Conservation (phyloP, 306 rosid species). For the Prunus campanulata region DNA sequence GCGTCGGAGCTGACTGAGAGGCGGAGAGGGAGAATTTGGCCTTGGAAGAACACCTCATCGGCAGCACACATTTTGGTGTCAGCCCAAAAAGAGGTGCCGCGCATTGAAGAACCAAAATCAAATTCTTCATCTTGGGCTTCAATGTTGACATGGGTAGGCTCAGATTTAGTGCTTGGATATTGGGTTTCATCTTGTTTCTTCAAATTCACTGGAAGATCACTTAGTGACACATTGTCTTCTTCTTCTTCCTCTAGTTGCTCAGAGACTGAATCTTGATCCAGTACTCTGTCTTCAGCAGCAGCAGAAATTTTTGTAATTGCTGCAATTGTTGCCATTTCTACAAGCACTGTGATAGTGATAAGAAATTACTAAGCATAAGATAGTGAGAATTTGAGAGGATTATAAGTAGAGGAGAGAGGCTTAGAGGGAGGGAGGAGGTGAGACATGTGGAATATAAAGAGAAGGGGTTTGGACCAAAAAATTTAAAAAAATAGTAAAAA, state of each 20-base stretch:
- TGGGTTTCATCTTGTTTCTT: conserved; percentile 22
- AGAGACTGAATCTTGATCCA: conserved; percentile 8
- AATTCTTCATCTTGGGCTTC: conserved; percentile 53
- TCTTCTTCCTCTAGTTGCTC: conserved; percentile 21
- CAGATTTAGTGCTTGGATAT: conserved; percentile 10
- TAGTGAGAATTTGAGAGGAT: conserved; percentile 9
- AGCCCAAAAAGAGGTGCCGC: conserved; percentile 24
- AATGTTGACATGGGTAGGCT: background rate
- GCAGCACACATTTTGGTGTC: conserved; percentile 69
- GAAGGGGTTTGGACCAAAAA: background rate
- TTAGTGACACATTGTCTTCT: conserved; percentile 64
- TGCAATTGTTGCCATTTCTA: conserved; percentile 35
- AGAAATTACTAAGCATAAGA: background rate
- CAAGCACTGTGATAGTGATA: no score
- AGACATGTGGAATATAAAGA: conserved; percentile 46
- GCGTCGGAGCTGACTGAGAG: conserved; percentile 57
- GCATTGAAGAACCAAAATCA: conserved; percentile 45
- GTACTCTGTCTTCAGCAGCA: conserved; percentile 16
- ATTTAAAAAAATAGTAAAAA: background rate
- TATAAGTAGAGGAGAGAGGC: conserved; percentile 29
- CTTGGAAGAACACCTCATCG: conserved; percentile 75
- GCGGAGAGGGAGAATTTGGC: conserved; percentile 71
- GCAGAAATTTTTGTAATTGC: conserved; percentile 7
- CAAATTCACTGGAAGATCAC: conserved; percentile 60
- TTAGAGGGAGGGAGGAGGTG: conserved; percentile 24